These are phyloP conservation scores for Raffaelea albimanens DNA, from an alignment of 2,329 filamentous ascomycete species.

Conservation along the genomic window DNA sequence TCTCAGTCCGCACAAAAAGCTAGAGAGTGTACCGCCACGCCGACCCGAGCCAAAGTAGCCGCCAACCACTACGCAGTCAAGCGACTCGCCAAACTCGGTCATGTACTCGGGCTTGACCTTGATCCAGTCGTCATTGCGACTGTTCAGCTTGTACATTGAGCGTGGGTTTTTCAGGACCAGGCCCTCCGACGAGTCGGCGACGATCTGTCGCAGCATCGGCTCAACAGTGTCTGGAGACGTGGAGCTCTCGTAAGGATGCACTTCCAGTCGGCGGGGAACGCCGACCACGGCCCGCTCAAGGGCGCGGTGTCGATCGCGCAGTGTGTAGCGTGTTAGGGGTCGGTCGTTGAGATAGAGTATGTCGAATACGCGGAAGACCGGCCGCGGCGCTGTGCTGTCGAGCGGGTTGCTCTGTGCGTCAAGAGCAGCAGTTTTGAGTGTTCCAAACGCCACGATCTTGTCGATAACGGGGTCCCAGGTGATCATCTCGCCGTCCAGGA, in stretches of 20 bases:
- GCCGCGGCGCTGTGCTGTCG: constrained; percentile 54
- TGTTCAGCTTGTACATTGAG: constrained; percentile 77
- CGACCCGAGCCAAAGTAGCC: constrained; percentile 87
- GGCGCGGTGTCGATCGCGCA: constrained; percentile 70
- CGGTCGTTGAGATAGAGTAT: constrained; percentile 80
- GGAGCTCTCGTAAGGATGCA: constrained; percentile 63
- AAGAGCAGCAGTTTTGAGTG: constrained; percentile 82
- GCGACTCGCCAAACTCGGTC: constrained; percentile 86
- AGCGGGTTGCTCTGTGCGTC: constrained; percentile 68
- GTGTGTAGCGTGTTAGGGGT: constrained; percentile 69
- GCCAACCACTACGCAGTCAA: constrained; percentile 83
- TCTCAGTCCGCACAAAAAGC: constrained; percentile 81
- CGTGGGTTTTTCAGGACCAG: constrained; percentile 89
- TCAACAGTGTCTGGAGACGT: constrained; percentile 66
- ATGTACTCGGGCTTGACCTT: constrained; percentile 99
- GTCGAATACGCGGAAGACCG: constrained; percentile 81
- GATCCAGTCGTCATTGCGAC: constrained; percentile 91
- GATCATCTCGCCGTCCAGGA: constrained; percentile 97
- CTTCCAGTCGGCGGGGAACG: constrained; percentile 69
- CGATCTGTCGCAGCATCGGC: constrained; percentile 66
- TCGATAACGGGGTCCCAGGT: constrained; percentile 88
- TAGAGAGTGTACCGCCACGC: constrained; percentile 73
- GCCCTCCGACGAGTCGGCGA: constrained; percentile 81
- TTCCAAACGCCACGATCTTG: constrained; percentile 82
- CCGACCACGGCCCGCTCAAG: constrained; percentile 61